Percentiles rank a stretch among this genome's conserved stretches.
Conservation (phyloP, 768 basidiomycete genomes). For the Leucocoprinus sp. region DNA sequence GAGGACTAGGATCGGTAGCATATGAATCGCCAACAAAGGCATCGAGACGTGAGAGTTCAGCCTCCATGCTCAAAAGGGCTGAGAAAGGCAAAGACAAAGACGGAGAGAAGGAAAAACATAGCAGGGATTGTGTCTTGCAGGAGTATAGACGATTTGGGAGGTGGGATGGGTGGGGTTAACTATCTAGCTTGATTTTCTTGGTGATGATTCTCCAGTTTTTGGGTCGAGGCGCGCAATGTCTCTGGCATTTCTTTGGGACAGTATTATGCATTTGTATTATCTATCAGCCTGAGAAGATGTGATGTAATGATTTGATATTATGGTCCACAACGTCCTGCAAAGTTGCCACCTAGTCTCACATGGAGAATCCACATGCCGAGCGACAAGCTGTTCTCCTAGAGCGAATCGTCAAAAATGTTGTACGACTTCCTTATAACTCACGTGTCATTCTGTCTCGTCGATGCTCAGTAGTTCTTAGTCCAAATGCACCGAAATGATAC, state of each 20-base stretch:
- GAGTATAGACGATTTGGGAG: constrained; percentile 80
- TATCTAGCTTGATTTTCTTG: constrained; percentile 6
- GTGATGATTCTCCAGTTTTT: too few relatives aligned
- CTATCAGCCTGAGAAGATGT: background rate
- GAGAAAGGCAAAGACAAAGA: constrained; percentile 60
- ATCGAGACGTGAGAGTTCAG: constrained; percentile 41
- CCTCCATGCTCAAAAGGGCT: constrained; percentile 39
- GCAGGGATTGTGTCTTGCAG: constrained; percentile 57
- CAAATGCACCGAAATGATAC: constrained; percentile 86
- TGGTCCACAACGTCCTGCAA: background rate
- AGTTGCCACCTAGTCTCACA: constrained; percentile 20
- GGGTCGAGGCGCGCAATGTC: too few relatives aligned
- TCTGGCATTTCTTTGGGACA: background rate
- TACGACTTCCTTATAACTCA: constrained; percentile 28
- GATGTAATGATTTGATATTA: background rate
- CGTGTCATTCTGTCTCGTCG: background rate
- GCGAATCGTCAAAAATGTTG: constrained; percentile 85
- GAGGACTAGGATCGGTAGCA: constrained; percentile 4
- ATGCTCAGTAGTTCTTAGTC: constrained; percentile 40
- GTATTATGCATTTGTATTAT: constrained; percentile 1
- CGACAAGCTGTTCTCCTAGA: constrained; percentile 86
- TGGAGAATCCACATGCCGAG: constrained; percentile 96
- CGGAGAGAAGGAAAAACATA: constrained; percentile 49
- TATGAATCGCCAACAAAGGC: constrained; percentile 38
- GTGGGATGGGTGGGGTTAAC: constrained; percentile 83